phyloP scores from a whole-genome alignment of 768 basidiomycete genomes.

The Baorangia bicolor region DNA sequence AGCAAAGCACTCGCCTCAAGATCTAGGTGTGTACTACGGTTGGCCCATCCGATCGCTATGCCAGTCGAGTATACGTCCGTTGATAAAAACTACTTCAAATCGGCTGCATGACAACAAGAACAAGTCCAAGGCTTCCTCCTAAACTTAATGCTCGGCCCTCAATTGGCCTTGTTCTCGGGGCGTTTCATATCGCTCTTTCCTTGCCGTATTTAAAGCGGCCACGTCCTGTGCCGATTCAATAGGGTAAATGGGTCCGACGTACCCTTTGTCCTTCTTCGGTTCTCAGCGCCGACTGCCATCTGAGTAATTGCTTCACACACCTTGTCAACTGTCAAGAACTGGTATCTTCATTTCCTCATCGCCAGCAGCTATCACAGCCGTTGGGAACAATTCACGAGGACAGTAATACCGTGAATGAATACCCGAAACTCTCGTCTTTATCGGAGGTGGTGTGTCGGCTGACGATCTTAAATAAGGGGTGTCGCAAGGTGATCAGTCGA shows the following conservation, averaged over 20 bases:
- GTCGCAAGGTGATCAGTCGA: neutral
- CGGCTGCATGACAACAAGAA: neutral
- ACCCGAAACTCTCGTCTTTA: neutral
- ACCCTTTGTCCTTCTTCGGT: neutral
- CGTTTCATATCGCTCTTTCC: conserved; percentile 2
- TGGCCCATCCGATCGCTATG: neutral
- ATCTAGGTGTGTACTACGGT: no score
- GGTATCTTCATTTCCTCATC: neutral
- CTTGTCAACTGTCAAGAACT: neutral
- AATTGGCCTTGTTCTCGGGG: neutral
- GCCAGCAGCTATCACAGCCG: neutral
- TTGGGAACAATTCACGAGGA: neutral
- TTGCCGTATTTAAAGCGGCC: neutral
- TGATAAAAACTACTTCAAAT: neutral
- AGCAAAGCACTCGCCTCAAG: no score
- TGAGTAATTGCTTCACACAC: conserved; percentile 3
- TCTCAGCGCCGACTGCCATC: neutral
- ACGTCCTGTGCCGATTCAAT: neutral
- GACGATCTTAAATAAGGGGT: neutral
- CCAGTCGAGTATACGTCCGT: neutral
- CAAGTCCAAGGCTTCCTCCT: neutral
- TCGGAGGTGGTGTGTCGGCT: neutral
- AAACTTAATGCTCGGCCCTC: neutral
- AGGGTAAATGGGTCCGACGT: neutral
- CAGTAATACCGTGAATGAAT: neutral